Evolutionary conservation across 805 yeast species (phyloP).

Genomic region (Monosporozyma aerobia): DNA sequence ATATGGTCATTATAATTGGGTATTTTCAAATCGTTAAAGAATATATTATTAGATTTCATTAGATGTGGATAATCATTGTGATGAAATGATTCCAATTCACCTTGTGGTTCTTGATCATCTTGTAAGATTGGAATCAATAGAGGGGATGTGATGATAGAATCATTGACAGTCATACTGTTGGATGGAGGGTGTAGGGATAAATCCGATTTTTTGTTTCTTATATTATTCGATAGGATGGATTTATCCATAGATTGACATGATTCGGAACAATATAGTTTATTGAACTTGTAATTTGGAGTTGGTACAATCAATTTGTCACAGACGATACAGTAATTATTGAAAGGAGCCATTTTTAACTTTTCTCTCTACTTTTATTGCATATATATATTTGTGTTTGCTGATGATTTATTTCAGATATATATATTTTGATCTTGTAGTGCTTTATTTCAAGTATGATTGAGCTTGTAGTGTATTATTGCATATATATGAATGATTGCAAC

Average conservation of each 20-base stretch:
- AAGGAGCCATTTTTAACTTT: slow-evolving; percentile 20
- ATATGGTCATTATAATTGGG: slow-evolving; percentile 14
- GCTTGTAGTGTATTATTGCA: no score
- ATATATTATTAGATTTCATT: not conserved
- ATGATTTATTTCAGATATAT: not conserved
- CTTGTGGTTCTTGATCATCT: not conserved
- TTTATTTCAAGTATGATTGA: not conserved
- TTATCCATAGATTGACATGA: slow-evolving; percentile 15
- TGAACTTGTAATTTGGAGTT: not conserved
- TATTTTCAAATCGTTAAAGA: not conserved
- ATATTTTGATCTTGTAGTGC: not conserved
- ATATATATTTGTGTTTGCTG: not conserved
- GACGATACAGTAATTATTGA: slow-evolving; percentile 48
- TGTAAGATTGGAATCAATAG: slow-evolving; percentile 12
- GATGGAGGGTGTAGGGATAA: not conserved
- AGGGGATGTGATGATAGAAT: slow-evolving; percentile 18
- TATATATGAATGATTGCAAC: no score
- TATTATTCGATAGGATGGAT: slow-evolving; percentile 1
- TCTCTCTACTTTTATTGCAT: not conserved
- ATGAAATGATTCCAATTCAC: not conserved
- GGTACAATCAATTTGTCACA: slow-evolving; percentile 35
- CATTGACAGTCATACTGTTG: slow-evolving; percentile 2
- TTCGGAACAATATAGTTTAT: slow-evolving; percentile 21
- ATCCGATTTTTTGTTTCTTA: not conserved
- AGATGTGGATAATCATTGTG: not conserved